Percentiles rank a stretch among this genome's conserved stretches.
These are phyloP conservation scores for Phalaenopsis hybrid DNA, from an alignment of 116 monocot genomes.

Conservation along the genomic window DNA sequence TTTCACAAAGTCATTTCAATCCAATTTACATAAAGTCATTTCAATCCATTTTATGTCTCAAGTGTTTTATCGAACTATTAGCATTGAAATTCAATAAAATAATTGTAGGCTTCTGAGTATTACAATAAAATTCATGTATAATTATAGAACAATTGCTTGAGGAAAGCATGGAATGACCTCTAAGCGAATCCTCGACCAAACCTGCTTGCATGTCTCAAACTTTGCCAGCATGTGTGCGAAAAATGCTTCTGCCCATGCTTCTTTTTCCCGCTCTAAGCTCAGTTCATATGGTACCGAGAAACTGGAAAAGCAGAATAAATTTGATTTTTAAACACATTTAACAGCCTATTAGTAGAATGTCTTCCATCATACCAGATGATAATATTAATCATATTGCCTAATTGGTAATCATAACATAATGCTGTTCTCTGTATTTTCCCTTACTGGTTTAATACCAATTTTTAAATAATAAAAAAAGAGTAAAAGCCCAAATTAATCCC, in stretches of 20 bases:
- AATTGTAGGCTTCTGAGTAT: not conserved
- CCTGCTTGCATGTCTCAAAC: conserved; percentile 37
- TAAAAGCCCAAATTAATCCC: too few species aligned
- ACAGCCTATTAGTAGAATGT: too few species aligned
- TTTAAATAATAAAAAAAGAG: too few species aligned
- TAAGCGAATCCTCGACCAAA: conserved; percentile 53
- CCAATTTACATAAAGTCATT: too few species aligned
- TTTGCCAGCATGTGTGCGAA: conserved; percentile 35
- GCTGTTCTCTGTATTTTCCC: too few species aligned
- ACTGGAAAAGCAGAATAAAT: conserved; percentile 20
- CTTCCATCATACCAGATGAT: too few species aligned
- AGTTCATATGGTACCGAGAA: conserved; percentile 63
- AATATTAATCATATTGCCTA: too few species aligned
- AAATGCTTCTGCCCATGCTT: conserved; percentile 70
- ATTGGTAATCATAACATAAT: too few species aligned
- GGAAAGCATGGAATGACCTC: conserved; percentile 46
- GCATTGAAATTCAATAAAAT: not conserved
- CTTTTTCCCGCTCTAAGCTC: conserved; percentile 42
- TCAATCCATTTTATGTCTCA: too few species aligned
- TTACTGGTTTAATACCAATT: too few species aligned
- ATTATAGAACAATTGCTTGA: conserved; percentile 50
- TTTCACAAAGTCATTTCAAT: too few species aligned
- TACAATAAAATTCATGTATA: not conserved
- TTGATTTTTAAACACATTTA: not conserved
- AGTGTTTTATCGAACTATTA: too few species aligned